These are phyloP conservation scores for Talaromyces sp. DNA, from an alignment of 2,329 filamentous ascomycete genomes.

Conservation along the genomic window DNA sequence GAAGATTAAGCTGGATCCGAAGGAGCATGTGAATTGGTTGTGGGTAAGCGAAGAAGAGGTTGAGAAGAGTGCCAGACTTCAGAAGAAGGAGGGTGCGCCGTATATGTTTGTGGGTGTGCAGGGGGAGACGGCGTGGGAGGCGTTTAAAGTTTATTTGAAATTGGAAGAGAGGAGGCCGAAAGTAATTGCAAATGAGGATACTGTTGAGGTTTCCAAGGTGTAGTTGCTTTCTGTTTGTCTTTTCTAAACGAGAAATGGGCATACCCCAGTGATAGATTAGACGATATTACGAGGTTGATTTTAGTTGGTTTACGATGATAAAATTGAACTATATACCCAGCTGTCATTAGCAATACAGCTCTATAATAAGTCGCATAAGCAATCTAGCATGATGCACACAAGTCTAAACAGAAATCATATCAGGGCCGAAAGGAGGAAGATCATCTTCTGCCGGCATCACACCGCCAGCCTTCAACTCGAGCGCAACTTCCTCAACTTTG, in stretches of 20 bases:
- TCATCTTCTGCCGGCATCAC: slow-evolving; percentile 46
- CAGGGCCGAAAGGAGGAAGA: slow-evolving; percentile 16
- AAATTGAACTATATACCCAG: not conserved
- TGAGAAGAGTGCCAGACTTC: slow-evolving; percentile 15
- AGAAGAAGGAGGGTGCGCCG: slow-evolving; percentile 10
- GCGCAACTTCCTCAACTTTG: slow-evolving; percentile 70
- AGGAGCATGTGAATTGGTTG: slow-evolving; percentile 36
- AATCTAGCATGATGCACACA: not conserved
- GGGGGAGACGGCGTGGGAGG: slow-evolving; percentile 22
- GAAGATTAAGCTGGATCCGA: slow-evolving; percentile 29
- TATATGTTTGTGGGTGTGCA: slow-evolving; percentile 25
- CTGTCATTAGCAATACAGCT: not conserved
- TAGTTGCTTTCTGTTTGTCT: not conserved
- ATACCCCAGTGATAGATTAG: not conserved
- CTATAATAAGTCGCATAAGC: not conserved
- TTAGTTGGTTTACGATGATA: not conserved
- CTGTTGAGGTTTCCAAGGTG: not conserved
- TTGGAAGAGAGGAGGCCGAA: not conserved
- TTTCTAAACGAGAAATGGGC: not conserved
- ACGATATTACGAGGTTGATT: not conserved
- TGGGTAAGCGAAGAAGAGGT: slow-evolving; percentile 41
- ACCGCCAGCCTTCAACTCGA: slow-evolving; percentile 59
- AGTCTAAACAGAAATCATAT: not conserved
- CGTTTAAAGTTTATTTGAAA: slow-evolving; percentile 7
- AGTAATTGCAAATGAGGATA: not conserved